phyloP scores from a whole-genome alignment of 768 basidiomycete genomes.

The Solioccasus polychromus region DNA sequence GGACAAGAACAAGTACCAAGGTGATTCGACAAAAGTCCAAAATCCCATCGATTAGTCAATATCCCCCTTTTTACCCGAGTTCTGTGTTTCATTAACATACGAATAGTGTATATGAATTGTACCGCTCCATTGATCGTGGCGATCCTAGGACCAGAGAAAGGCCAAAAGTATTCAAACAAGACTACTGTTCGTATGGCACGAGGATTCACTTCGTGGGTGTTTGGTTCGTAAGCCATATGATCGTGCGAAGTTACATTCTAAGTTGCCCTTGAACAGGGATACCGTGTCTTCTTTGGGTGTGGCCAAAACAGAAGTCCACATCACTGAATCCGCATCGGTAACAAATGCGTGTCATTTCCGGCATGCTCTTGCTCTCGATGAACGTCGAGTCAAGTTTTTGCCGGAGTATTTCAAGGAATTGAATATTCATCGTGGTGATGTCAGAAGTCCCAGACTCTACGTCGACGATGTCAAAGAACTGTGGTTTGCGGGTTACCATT shows the following conservation, averaged over 20 bases:
- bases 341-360: constrained; percentile 14
- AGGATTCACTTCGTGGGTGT: constrained; percentile 34
- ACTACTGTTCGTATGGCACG: constrained; percentile 21
- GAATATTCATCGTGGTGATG: background rate
- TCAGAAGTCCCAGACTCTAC: background rate
- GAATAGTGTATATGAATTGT: background rate
- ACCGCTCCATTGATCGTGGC: constrained; percentile 26
- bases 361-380: constrained; percentile 14
- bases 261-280: constrained; percentile 3
- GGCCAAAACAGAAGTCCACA: background rate
- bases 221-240: too few species aligned
- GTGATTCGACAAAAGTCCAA: too few species aligned
- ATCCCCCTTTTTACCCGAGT: too few species aligned
- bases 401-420: constrained; percentile 12
- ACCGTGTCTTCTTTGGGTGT: constrained; percentile 13
- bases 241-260: background rate
- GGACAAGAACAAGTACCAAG: too few species aligned
- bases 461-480: constrained; percentile 9
- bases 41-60: too few species aligned
- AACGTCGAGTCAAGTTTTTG: constrained; percentile 13
- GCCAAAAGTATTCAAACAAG: constrained; percentile 25
- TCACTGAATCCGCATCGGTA: constrained; percentile 6
- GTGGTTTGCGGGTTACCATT: constrained; percentile 11
- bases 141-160: constrained; percentile 1
- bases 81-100: too few species aligned